Percentiles rank a stretch among this genome's conserved stretches.
These are phyloP conservation scores for Rhodamnia rubescens DNA, from an alignment of 345 rosid species.

Conservation along the genomic window DNA sequence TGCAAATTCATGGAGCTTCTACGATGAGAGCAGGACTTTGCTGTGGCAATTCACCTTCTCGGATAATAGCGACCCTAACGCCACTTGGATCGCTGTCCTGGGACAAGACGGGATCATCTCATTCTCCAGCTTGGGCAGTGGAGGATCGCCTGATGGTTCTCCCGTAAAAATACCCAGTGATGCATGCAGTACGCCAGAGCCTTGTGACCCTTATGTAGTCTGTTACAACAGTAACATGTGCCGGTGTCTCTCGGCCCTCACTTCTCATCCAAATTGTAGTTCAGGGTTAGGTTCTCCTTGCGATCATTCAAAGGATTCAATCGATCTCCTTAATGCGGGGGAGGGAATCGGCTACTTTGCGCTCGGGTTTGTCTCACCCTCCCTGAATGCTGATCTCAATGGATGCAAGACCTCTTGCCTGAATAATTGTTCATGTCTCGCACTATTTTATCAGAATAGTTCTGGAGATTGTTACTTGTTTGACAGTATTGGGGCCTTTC, in stretches of 20 bases:
- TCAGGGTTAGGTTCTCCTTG: slow-evolving; percentile 53
- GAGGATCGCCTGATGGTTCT: slow-evolving; percentile 14
- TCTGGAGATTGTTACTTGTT: slow-evolving; percentile 69
- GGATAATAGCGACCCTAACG: slow-evolving; percentile 21
- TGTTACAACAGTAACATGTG: slow-evolving; percentile 49
- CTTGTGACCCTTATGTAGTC: slow-evolving; percentile 45
- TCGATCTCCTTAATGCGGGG: slow-evolving; percentile 43
- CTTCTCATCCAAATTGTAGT: slow-evolving; percentile 24
- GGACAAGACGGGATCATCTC: slow-evolving; percentile 54
- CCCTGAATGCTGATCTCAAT: slow-evolving; percentile 39
- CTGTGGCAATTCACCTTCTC: slow-evolving; percentile 47
- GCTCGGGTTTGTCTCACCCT: slow-evolving; percentile 41
- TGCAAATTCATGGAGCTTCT: slow-evolving; percentile 75
- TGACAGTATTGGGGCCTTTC: slow-evolving; percentile 58
- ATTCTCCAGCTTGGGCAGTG: slow-evolving; percentile 35
- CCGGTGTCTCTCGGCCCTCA: slow-evolving; percentile 49
- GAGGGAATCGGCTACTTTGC: slow-evolving; percentile 53
- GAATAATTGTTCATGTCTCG: slow-evolving; percentile 68
- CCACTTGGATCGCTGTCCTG: slow-evolving; percentile 68
- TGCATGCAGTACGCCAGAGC: slow-evolving; percentile 55
- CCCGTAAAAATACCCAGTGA: slow-evolving; percentile 49
- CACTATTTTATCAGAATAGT: slow-evolving; percentile 54
- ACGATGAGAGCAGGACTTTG: slow-evolving; percentile 33
- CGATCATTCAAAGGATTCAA: slow-evolving; percentile 12
- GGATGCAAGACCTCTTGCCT: slow-evolving; percentile 61